These are phyloP conservation scores for Meredithiella fracta DNA, from an alignment of 2,329 filamentous ascomycete species.

Conservation along the genomic window DNA sequence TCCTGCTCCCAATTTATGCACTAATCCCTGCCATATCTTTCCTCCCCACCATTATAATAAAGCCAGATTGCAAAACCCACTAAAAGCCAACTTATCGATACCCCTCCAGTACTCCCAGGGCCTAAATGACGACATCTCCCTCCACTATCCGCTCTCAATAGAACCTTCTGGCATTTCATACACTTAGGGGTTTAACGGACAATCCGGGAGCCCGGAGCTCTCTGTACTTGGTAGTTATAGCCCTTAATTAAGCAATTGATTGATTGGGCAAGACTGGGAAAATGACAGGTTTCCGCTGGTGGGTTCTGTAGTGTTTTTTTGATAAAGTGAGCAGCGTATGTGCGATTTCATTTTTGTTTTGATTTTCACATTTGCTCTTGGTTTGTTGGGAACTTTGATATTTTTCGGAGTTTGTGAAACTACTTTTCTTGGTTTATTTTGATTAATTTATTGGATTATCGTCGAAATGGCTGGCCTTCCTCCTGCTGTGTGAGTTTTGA, in stretches of 20 bases:
- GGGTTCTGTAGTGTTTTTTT: not conserved
- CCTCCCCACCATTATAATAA: not conserved
- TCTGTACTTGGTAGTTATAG: not conserved
- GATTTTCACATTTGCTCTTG: too few species aligned
- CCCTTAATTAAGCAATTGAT: not conserved
- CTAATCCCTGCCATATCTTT: not conserved
- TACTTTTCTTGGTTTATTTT: not conserved
- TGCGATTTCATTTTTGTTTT: too few species aligned
- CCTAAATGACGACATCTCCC: too few species aligned
- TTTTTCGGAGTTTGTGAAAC: not conserved
- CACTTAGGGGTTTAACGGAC: not conserved
- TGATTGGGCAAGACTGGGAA: not conserved
- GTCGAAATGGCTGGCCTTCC: slow-evolving; percentile 16
- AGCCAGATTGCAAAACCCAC: not conserved
- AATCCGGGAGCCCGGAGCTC: not conserved
- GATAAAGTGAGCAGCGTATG: not conserved
- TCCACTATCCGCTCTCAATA: not conserved
- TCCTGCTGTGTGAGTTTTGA: slow-evolving; percentile 16
- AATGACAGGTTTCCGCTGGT: not conserved
- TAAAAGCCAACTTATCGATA: not conserved
- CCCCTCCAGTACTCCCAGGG: too few species aligned
- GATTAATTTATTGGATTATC: not conserved
- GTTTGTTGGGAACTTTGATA: not conserved
- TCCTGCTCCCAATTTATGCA: not conserved
- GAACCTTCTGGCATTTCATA: not conserved